Conservation (phyloP, 129 eudicot genomes). For the Pittosporum tobira region DNA sequence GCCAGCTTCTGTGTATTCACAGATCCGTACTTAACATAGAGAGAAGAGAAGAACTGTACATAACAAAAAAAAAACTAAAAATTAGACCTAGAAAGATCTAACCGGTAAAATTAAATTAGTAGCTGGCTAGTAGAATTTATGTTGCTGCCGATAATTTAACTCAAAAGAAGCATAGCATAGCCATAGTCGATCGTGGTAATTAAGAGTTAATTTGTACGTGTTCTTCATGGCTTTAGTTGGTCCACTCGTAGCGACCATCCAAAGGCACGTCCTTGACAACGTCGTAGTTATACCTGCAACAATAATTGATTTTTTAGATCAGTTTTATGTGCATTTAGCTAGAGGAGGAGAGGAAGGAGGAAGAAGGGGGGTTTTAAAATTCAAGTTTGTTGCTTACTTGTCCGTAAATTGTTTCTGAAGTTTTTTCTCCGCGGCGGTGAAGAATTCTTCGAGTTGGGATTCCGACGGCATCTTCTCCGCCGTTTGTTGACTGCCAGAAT, state of each 20-base stretch:
- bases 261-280: conserved; percentile 53
- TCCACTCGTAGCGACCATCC: conserved; percentile 85
- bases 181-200: not conserved
- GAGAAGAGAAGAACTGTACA: too few relatives aligned
- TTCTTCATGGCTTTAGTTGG: conserved; percentile 35
- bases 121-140: too few relatives aligned
- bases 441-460: conserved; percentile 67
- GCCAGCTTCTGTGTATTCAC: too few relatives aligned
- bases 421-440: conserved; percentile 52
- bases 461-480: conserved; percentile 46
- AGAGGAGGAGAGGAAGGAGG: too few relatives aligned
- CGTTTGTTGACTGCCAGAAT: conserved; percentile 23
- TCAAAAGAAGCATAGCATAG: too few relatives aligned
- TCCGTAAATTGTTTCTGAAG: conserved; percentile 47
- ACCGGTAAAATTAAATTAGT: too few relatives aligned
- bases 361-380: too few relatives aligned
- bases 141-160: too few relatives aligned
- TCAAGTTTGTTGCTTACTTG: conserved; percentile 27
- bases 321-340: not conserved
- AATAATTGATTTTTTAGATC: not conserved
- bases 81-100: too few relatives aligned
- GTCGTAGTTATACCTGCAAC: conserved; percentile 69
- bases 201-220: not conserved
- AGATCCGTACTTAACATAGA: too few relatives aligned
- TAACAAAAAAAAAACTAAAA: too few relatives aligned